phyloP scores from a whole-genome alignment of 306 rosid species.

The Medicago lupulina region DNA sequence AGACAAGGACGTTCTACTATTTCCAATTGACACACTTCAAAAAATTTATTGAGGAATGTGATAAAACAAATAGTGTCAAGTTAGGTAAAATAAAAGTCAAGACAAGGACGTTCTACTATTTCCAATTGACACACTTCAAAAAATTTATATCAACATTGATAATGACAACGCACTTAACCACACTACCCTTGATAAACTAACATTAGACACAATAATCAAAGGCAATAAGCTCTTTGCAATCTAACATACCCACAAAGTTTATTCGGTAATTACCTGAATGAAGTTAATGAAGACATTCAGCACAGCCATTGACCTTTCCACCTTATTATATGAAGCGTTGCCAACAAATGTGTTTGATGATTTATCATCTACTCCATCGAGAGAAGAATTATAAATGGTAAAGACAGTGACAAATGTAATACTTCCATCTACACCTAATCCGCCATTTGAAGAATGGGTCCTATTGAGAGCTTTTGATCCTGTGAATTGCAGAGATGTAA shows the following conservation, averaged over 20 bases:
- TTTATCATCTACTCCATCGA: constrained; percentile 47
- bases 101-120: constrained; percentile 16
- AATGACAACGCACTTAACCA: constrained; percentile 12
- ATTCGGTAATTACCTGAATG: constrained; percentile 64
- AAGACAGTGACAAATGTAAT: constrained; percentile 79
- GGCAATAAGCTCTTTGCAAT: background rate
- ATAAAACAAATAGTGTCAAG: background rate
- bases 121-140: constrained; percentile 29
- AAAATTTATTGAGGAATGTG: constrained; percentile 9
- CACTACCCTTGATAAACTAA: constrained; percentile 22
- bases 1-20: constrained; percentile 9
- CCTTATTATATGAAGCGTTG: constrained; percentile 67
- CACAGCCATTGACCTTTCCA: constrained; percentile 79
- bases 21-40: constrained; percentile 18
- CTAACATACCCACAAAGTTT: constrained; percentile 8
- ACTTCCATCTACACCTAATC: constrained; percentile 44
- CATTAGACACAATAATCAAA: constrained; percentile 28
- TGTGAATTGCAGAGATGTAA: constrained; percentile 41
- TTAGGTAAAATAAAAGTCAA: background rate
- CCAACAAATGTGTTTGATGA: constrained; percentile 65
- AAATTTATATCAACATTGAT: constrained; percentile 20
- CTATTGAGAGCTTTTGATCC: constrained; percentile 82
- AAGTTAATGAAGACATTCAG: constrained; percentile 75
- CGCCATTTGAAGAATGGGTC: constrained; percentile 50
- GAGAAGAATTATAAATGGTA: constrained; percentile 69